Base-by-base conservation (phyloP, 2,329 filamentous ascomycete genomes). In the Neoarthrinium moseri region DNA sequence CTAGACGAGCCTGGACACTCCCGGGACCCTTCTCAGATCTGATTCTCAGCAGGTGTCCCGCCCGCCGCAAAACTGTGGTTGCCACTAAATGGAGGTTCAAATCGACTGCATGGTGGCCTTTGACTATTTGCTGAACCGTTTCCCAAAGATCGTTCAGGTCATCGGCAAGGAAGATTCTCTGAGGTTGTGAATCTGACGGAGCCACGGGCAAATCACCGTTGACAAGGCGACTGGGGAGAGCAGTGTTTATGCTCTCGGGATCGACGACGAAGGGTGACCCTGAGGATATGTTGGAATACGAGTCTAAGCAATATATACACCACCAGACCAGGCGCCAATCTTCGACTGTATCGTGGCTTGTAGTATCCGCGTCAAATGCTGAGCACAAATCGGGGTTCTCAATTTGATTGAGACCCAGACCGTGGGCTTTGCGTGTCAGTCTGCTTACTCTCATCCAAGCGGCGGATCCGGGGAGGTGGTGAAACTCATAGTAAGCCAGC, bases 321-420 rank as follows among this genome's bases (percentile, higher is more conserved):
- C 64, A 67, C 61, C 64, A 68, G 30, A 65, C 40, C 22, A 51
- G 51, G 35, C 63, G 56, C 65, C 65, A 68, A 45, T 65, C 59
- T 43, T 67, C 58, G 2, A 63, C 54, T 5, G 65, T 62, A n/a
- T 63, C 60, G 10, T 60, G 51, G 5, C 41, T 56, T 38, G 34
- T 55, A 11, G 11, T 11, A 29, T 17, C 7, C 21, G 24, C 12
- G 32, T 58, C 54, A 43, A 58, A 56, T 47, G 52, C 56, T 11
- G 55, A 55, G 38, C 60, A 61, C 2, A 57, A 36, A 11, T 49
- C 49, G 13, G 56, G 58, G 21, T 59, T 57, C n/a, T 67, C 64
- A 20, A 67, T 56, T 15, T 63, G 62, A 41, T 68, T 59, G 3
- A 68, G 51, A 2, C 63, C 63, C 20, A 59, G 51, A 3, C 53